phyloP scores from a whole-genome alignment of 768 basidiomycete genomes.

The Lyophyllum decastes region DNA sequence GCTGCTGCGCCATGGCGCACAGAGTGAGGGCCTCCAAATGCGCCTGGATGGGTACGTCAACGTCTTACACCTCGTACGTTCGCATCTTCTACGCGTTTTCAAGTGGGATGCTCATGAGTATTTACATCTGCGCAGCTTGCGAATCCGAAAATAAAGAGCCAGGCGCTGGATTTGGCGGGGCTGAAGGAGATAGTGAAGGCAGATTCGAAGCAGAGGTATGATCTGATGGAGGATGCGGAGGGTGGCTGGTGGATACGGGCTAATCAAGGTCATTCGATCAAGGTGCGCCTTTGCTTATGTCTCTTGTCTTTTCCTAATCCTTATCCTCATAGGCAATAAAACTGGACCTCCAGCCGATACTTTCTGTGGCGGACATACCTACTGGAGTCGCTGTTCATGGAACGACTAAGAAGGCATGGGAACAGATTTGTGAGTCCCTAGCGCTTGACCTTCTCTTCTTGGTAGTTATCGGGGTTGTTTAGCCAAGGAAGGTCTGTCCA shows the following conservation, averaged over 20 bases:
- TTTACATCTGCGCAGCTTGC: constrained; percentile 50
- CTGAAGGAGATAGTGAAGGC: constrained; percentile 65
- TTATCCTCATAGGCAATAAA: constrained; percentile 56
- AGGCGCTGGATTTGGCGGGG: constrained; percentile 48
- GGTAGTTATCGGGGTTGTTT: background rate
- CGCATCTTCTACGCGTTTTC: constrained; percentile 27
- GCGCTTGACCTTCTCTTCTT: background rate
- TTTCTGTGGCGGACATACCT: constrained; percentile 62
- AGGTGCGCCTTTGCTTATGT: constrained; percentile 42
- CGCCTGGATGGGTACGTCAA: constrained; percentile 84
- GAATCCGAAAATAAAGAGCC: constrained; percentile 62
- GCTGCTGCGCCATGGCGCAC: constrained; percentile 89
- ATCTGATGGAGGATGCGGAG: constrained; percentile 54
- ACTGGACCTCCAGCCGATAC: constrained; percentile 63
- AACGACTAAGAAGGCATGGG: constrained; percentile 71
- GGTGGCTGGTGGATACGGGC: constrained; percentile 86
- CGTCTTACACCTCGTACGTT: constrained; percentile 79
- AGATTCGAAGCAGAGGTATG: constrained; percentile 70
- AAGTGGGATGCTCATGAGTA: background rate
- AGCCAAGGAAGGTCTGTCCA: constrained; percentile 76
- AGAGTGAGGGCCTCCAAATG: constrained; percentile 72
- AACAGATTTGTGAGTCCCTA: constrained; percentile 55
- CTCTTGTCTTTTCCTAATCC: background rate
- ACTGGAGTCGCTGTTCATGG: constrained; percentile 79
- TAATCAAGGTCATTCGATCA: constrained; percentile 87